Conservation (phyloP, 352 stramenopile genomes). For the Phytophthora aleatoria region DNA sequence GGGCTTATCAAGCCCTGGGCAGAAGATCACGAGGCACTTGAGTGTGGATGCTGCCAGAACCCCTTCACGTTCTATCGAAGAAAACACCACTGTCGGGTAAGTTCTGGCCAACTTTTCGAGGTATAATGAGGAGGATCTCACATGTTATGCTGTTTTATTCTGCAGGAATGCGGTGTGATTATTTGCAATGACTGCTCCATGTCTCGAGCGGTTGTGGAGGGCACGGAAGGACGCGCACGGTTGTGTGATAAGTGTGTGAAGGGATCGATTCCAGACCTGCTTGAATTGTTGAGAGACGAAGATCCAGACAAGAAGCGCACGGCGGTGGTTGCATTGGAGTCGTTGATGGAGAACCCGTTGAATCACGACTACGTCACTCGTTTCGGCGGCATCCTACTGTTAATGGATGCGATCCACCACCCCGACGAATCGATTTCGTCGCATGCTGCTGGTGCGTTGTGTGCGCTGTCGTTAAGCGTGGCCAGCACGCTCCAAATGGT, state of each 20-base stretch:
- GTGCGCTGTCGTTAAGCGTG: conserved; percentile 77
- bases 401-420: conserved; percentile 77
- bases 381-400: conserved; percentile 65
- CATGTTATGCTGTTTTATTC: neutral
- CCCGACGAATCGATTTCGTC: conserved; percentile 67
- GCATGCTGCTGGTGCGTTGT: conserved; percentile 77
- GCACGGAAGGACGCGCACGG: conserved; percentile 73
- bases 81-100: conserved; percentile 85
- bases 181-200: conserved; percentile 88
- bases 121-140: conserved; percentile 1
- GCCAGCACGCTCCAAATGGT: conserved; percentile 88
- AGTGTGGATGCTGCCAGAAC: conserved; percentile 76
- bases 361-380: conserved; percentile 89
- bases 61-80: conserved; percentile 83
- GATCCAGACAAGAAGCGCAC: conserved; percentile 66
- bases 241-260: conserved; percentile 88
- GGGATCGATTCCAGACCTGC: conserved; percentile 72
- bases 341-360: conserved; percentile 80
- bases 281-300: conserved; percentile 63
- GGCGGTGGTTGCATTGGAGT: conserved; percentile 78
- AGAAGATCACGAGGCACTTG: conserved; percentile 81
- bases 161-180: conserved; percentile 86
- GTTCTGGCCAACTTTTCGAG: neutral
- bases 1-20: conserved; percentile 88
- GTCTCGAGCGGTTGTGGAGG: conserved; percentile 85